phyloP scores from a whole-genome alignment of 2,329 filamentous ascomycete species.

The Hypoxylon sp. region DNA sequence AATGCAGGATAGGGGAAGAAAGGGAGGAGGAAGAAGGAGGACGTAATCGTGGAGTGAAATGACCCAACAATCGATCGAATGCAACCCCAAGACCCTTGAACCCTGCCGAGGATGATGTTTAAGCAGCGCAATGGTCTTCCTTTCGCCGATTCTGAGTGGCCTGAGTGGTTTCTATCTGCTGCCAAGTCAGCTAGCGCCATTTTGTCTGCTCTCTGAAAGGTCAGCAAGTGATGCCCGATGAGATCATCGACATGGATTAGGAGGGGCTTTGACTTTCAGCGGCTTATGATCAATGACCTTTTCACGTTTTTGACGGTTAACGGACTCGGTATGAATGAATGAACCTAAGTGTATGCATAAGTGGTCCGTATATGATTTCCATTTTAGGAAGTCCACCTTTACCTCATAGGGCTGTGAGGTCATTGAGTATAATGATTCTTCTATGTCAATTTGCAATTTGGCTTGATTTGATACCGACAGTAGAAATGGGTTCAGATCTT shows the following conservation, averaged over 20 bases:
- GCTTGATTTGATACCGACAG: too few species aligned
- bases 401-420: too few species aligned
- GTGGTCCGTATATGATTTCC: slow-evolving; percentile 30
- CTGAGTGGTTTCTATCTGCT: slow-evolving; percentile 15
- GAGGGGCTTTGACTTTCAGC: slow-evolving; percentile 29
- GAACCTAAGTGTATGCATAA: too few species aligned
- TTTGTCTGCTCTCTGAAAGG: slow-evolving; percentile 12
- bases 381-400: slow-evolving; percentile 15
- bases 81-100: slow-evolving; percentile 23
- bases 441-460: too few species aligned
- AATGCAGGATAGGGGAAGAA: background rate
- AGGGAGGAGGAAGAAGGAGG: background rate
- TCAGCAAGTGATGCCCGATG: slow-evolving; percentile 21
- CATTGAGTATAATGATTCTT: too few species aligned
- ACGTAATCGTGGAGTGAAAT: slow-evolving; percentile 28
- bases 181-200: slow-evolving; percentile 11
- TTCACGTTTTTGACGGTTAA: background rate
- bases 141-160: slow-evolving; percentile 19
- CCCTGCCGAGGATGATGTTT: slow-evolving; percentile 19
- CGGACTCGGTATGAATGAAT: too few species aligned
- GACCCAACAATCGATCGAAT: slow-evolving; percentile 34
- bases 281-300: slow-evolving; percentile 7
- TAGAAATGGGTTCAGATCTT: too few species aligned
- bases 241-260: slow-evolving; percentile 31
- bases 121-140: slow-evolving; percentile 6